These are phyloP conservation scores for Eucalyptus polyanthemos DNA, from an alignment of 345 rosid species.

Conservation along the genomic window DNA sequence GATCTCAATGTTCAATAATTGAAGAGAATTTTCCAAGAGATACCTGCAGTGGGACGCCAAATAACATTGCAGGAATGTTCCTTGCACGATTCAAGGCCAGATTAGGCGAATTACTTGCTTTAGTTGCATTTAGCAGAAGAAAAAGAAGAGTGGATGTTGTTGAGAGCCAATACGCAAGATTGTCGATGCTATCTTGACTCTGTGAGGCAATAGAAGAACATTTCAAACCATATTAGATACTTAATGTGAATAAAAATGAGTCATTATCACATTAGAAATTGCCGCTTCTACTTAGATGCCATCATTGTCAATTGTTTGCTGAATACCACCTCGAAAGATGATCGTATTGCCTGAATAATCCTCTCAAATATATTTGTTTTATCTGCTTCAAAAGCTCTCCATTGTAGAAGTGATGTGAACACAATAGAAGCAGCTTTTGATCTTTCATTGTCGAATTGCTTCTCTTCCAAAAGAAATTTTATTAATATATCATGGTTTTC, in stretches of 20 bases:
- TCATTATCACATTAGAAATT: neutral
- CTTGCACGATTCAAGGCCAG: too few relatives aligned
- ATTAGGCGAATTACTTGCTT: too few relatives aligned
- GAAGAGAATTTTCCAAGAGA: too few relatives aligned
- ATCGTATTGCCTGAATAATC: constrained; percentile 82
- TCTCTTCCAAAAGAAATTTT: constrained; percentile 77
- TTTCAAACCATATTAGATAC: neutral
- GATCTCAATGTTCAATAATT: too few relatives aligned
- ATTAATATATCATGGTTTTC: constrained; percentile 83
- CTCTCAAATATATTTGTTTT: constrained; percentile 88
- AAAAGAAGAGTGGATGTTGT: neutral
- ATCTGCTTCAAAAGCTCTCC: constrained; percentile 98
- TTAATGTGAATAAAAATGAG: neutral
- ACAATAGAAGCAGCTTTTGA: constrained; percentile 91
- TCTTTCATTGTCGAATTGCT: constrained; percentile 75
- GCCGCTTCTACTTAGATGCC: neutral
- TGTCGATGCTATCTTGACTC: constrained; percentile 73
- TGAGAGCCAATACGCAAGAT: constrained; percentile 85
- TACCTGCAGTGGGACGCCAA: too few relatives aligned
- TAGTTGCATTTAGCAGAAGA: too few relatives aligned
- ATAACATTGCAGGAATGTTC: too few relatives aligned
- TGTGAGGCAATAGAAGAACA: neutral
- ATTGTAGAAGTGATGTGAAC: constrained; percentile 89
- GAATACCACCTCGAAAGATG: constrained; percentile 59
- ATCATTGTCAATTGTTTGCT: neutral